Base-by-base conservation (phyloP, 1,284 basidiomycete species). In the Spongispora temasekensis region DNA sequence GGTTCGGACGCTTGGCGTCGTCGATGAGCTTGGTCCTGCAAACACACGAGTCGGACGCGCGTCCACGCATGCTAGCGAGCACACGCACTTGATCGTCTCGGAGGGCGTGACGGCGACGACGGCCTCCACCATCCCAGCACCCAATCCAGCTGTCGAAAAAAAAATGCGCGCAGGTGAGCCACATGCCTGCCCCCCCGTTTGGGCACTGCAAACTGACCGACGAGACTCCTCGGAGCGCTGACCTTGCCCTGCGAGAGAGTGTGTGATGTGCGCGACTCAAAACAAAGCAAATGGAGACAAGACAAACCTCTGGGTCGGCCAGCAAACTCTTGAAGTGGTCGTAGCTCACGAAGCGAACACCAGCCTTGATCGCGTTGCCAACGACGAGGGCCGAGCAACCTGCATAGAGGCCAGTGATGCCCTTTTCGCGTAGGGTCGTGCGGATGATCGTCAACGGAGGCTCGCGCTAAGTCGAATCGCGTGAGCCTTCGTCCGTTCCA, bases 21-120 rank as follows among this genome's bases (percentile, higher is more conserved):
- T 97, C 95, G 65, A 99, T 97, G 64, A 98, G 86, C 74, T 98
- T 98, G n/a, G 97, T 99, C 74, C 95, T 97, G 13, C 9, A 53
- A 30, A 19, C 44, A 10, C 17, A 25, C 13, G 9, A 2, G 25
- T n/a, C 28, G 40, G 59, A n/a, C 30, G 59, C 9, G 40, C 1
- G 28, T 10, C 7, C 31, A 21, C 12, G n/a, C 17, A 35, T 25
- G 27, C 35, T 19, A 19, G 25, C 5, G 35, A 89, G 48, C 58
- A 95, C 28, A 76, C 90, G 48, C 58, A 95, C 95, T 99, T 99
- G 81, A 99, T 98, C 0, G 97, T 98, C 77, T 99, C 97, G 9
- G 93, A 95, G 1, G 97, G 97, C 0, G 97, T 98, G 7, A 98
- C 97, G 2, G 96, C 97, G 61, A 98, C 88, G 28, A 98, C 75